phyloP scores from a whole-genome alignment of 1,284 basidiomycete species.

The Rhodotorula mucilaginosa region DNA sequence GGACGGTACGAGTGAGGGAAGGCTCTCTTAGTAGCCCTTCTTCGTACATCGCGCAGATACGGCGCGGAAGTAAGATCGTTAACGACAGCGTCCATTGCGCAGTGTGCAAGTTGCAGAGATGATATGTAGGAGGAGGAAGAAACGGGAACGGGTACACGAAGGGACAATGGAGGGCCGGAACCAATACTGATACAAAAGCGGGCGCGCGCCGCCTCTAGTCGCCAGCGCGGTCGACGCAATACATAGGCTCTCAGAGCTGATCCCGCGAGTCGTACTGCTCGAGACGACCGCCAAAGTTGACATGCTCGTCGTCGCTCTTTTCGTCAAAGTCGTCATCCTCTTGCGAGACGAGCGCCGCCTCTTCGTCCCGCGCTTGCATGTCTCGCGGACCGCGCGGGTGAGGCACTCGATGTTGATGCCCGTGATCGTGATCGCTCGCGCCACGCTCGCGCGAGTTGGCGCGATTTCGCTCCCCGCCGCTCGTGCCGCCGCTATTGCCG shows the following conservation, averaged over 20 bases:
- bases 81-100: slow-evolving; percentile 1
- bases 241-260: slow-evolving; percentile 3
- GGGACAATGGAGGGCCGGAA: not conserved
- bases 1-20: slow-evolving; percentile 51
- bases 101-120: not conserved
- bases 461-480: not conserved
- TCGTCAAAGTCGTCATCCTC: slow-evolving; percentile 1
- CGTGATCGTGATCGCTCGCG: not conserved
- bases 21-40: slow-evolving; percentile 22
- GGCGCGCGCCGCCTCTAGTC: no score
- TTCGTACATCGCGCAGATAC: not conserved
- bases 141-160: not conserved
- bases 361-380: slow-evolving; percentile 23
- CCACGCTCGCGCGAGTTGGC: not conserved
- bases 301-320: slow-evolving; percentile 9
- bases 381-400: slow-evolving; percentile 29
- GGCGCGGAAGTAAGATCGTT: not conserved
- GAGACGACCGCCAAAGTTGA: not conserved
- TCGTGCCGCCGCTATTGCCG: slow-evolving; percentile 1
- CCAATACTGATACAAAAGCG: not conserved
- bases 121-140: not conserved
- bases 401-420: slow-evolving; percentile 3
- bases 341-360: slow-evolving; percentile 20
- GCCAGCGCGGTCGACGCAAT: not conserved
- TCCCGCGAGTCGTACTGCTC: slow-evolving; percentile 25